These are phyloP conservation scores for Pleurotus eryngii DNA, from an alignment of 768 basidiomycete species.

Conservation along the genomic window DNA sequence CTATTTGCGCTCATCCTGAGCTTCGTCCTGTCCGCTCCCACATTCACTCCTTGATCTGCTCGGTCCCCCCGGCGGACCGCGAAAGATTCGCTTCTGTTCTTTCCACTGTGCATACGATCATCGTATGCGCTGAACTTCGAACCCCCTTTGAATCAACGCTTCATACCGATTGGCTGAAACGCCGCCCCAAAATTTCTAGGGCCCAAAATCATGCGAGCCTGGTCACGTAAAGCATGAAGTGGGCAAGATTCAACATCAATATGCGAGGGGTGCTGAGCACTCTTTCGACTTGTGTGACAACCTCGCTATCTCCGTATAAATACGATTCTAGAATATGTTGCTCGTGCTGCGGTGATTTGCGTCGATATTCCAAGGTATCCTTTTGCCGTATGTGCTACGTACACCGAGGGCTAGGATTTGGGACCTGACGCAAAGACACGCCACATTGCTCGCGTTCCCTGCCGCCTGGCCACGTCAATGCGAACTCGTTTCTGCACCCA, in stretches of 20 bases:
- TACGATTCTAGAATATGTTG: not conserved
- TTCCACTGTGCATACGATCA: slow-evolving; percentile 5
- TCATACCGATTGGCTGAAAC: too few relatives aligned
- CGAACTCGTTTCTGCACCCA: not conserved
- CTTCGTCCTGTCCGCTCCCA: slow-evolving; percentile 4
- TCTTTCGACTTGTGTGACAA: not conserved
- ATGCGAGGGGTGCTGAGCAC: not conserved
- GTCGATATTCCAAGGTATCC: not conserved
- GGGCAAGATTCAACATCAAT: not conserved
- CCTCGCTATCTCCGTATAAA: slow-evolving; percentile 1
- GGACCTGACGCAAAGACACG: not conserved
- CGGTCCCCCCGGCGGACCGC: slow-evolving; percentile 4
- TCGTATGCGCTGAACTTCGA: slow-evolving; percentile 3
- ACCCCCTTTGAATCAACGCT: too few relatives aligned
- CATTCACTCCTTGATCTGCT: not conserved
- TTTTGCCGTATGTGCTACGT: not conserved
- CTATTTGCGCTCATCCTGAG: slow-evolving; percentile 2
- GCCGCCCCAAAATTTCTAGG: too few relatives aligned
- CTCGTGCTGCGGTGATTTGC: slow-evolving; percentile 2
- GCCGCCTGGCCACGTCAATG: not conserved
- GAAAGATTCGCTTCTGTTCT: not conserved
- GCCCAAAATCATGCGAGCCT: too few relatives aligned
- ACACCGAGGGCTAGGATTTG: not conserved
- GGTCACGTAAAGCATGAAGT: too few relatives aligned
- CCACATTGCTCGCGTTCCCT: too few relatives aligned